Conservation (phyloP, 768 basidiomycete genomes). For the Termitomyces sp. region DNA sequence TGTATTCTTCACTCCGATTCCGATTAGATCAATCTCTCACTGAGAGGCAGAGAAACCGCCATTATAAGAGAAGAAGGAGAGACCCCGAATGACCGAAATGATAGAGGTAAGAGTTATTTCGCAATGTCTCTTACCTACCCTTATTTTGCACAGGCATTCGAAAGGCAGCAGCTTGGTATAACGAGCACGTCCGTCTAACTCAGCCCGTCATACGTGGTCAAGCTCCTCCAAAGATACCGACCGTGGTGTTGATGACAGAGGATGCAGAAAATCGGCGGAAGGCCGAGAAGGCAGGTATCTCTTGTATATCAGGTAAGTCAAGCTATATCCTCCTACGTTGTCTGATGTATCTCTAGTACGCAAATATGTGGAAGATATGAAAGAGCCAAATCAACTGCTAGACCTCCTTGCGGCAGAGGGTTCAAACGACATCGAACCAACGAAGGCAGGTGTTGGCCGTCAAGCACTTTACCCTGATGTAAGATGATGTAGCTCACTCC, state of each 20-base stretch:
- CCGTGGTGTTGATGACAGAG: constrained; percentile 82
- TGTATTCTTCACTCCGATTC: constrained; percentile 24
- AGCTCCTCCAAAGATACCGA: constrained; percentile 40
- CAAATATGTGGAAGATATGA: constrained; percentile 77
- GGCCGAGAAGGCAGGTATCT: constrained; percentile 63
- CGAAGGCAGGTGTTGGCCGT: constrained; percentile 47
- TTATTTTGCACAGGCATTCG: constrained; percentile 67
- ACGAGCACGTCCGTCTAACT: constrained; percentile 57
- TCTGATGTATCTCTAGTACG: constrained; percentile 43
- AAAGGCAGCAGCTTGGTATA: constrained; percentile 85
- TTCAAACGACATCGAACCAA: constrained; percentile 61
- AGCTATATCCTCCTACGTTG: neutral
- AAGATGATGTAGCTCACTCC: constrained; percentile 12
- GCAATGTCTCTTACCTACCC: neutral
- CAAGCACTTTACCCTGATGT: constrained; percentile 77
- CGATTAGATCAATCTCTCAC: neutral
- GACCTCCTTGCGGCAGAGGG: constrained; percentile 79
- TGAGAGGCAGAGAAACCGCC: constrained; percentile 68
- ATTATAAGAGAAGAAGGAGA: constrained; percentile 74
- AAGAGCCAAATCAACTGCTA: constrained; percentile 60
- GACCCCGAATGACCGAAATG: constrained; percentile 91
- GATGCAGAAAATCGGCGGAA: constrained; percentile 81
- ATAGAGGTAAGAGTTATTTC: constrained; percentile 58
- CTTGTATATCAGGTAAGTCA: constrained; percentile 56
- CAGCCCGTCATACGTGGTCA: constrained; percentile 52